Percentiles rank a stretch among this genome's conserved stretches.
These are phyloP conservation scores for Cladosporium sp. DNA, from an alignment of 2,329 filamentous ascomycete genomes.

Conservation along the genomic window DNA sequence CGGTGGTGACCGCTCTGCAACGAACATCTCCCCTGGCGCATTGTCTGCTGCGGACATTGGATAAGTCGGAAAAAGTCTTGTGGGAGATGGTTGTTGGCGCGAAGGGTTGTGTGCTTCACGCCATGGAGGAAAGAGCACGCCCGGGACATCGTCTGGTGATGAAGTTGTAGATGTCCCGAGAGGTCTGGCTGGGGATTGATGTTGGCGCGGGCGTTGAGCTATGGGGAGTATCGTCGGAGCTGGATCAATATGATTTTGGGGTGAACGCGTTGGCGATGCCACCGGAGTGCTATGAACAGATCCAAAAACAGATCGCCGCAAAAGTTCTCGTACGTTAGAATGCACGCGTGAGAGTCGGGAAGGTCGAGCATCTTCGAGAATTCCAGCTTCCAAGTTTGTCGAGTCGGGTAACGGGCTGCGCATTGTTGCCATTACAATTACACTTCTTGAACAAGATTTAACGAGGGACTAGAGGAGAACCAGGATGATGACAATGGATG, in stretches of 20 bases:
- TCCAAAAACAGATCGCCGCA: conserved; percentile 27
- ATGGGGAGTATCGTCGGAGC: background rate
- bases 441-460: background rate
- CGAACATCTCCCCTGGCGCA: too few relatives aligned
- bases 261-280: background rate
- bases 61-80: too few relatives aligned
- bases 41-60: too few relatives aligned
- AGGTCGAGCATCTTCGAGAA: conserved; percentile 27
- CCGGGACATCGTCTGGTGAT: conserved; percentile 8
- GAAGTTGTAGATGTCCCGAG: background rate
- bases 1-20: conserved; percentile 5
- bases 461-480: background rate
- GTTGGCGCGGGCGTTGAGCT: background rate
- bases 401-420: conserved; percentile 13
- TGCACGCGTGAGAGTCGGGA: conserved; percentile 27
- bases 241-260: background rate
- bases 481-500: too few relatives aligned
- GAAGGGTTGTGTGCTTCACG: conserved; percentile 15
- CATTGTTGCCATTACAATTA: background rate
- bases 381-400: conserved; percentile 27
- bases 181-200: conserved; percentile 11
- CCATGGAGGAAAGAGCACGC: conserved; percentile 20
- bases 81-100: too few relatives aligned
- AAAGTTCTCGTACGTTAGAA: conserved; percentile 31
- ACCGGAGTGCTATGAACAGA: conserved; percentile 13